Base-by-base conservation (phyloP, 108 stramenopile genomes). In the Pseudonitzschia pungens region DNA sequence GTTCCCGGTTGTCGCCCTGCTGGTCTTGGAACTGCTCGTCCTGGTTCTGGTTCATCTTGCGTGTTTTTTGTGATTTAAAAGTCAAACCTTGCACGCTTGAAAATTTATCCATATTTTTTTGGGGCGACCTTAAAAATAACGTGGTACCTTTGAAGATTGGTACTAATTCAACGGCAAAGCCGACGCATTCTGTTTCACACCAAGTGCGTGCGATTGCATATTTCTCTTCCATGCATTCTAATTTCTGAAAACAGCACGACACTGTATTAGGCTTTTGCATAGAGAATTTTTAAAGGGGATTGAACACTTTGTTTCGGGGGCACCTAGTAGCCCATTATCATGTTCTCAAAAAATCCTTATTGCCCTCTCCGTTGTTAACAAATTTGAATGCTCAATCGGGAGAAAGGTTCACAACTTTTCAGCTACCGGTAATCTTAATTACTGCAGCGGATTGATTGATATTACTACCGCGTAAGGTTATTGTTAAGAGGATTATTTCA, bases 1-100 rank as follows among this genome's bases (percentile, higher is more conserved):
- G 71, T 31, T 43, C 69, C 51, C 44, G 36, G 58, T 59, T 65
- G 29, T 43, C 71, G 42, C 62, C 69, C 40, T 45, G 62, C 62
- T 65, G 71, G 55, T 73, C 32, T 62, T 62, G 60, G 60, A 29
- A 33, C 20, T 62, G 60, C 60, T 18, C 28, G 60, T 62, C 33
- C 36, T 62, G n/a, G 29, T 62, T 33, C 20, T 36, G 60, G 40
- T 62, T 62, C 60, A 62, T 62, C 60, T 62, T 62, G 36, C 60
- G 26, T 62, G 60, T 62, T 62, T 62, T 62, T 62, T 62, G 60
- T 62, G 60, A 62, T 40, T 40, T 33, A 21, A n/a, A n/a, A n/a
- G n/a, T n/a, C n/a, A n/a, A 29, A 33, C 60, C 26, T n/a, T 33
- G 60, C 60, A 20, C 12, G 33, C 60, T 62, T 41, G 60, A 33